Evolutionary conservation across 139 green algal genomes (phyloP), one percentile per base, ranked within the genome.

Genomic region (Raphidocelis subcapitata): DNA sequence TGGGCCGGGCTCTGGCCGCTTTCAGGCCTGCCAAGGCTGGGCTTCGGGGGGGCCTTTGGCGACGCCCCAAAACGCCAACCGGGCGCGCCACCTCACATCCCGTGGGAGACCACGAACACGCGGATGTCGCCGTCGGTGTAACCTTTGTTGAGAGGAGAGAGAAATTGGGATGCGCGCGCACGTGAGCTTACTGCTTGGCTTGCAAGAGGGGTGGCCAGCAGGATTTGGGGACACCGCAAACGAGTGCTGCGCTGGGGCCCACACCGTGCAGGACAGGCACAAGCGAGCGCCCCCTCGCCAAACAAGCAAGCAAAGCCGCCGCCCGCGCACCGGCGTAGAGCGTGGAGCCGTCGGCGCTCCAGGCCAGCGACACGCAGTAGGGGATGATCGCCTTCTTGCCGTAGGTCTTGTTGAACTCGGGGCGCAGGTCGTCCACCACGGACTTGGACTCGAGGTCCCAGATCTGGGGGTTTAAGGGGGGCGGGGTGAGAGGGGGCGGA

Each of bases 401-500:
- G 66, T 77, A 81, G 46, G 74, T 67, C 54, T 80, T 76, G 57
- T 72, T 80, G 78, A 86, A 89, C 44, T 89, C 84, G 8, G 93
- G 89, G 71, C 80, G 83, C 72, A 98, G 87, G 80, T 97, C 91
- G 65, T 98, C 95, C 15, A 99, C 95, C 44, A 97, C 81, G 65
- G 62, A 87, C 94, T 98, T 98, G 91, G 72, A 94, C 86, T 99
- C 95, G 55, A 99, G 84, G 82, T 99, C 95, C 95, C 95, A 98
- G 84, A 98, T 97, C 92, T 96, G 96, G 84, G 41, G 41, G 8
- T 49, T n/a, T n/a, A 97, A 92, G 76, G 70, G 81, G 32, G 46
- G 29, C 62, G 61, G 59, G 16, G 16, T 37, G 59, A n/a, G 4
- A 20, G 59, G 36, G 33, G 32, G 46, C 26, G 20, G 63, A 23